These are phyloP conservation scores for Udeniomyces megalosporus DNA, from an alignment of 768 basidiomycete species.

Conservation along the genomic window DNA sequence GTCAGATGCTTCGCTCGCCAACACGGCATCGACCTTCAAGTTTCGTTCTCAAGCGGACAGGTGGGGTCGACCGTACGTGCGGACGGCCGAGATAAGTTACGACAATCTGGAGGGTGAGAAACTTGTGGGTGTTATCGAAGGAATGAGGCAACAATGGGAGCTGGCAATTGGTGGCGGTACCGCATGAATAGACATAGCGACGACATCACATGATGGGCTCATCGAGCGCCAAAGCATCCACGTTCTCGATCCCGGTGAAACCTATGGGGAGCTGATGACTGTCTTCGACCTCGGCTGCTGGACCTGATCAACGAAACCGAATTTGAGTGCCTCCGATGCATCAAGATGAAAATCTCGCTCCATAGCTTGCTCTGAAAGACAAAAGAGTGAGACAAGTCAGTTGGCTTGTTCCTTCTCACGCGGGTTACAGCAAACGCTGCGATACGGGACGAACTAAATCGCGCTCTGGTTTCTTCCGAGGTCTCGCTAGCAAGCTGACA, in stretches of 20 bases:
- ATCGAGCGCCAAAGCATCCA: too few relatives aligned
- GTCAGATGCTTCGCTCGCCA: not conserved
- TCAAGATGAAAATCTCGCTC: constrained; percentile 97
- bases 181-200: too few relatives aligned
- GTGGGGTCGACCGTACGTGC: constrained; percentile 10
- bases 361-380: constrained; percentile 55
- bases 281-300: too few relatives aligned
- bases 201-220: too few relatives aligned
- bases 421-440: not conserved
- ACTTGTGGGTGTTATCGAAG: constrained; percentile 17
- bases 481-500: constrained; percentile 54
- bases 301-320: constrained; percentile 65
- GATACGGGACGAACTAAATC: constrained; percentile 43
- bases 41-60: constrained; percentile 13
- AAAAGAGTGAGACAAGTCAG: not conserved
- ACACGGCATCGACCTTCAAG: not conserved
- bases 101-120: constrained; percentile 26
- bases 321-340: constrained; percentile 76
- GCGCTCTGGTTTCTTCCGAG: constrained; percentile 45
- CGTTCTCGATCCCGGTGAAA: too few relatives aligned
- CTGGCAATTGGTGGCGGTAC: constrained; percentile 7
- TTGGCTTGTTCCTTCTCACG: too few relatives aligned
- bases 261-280: too few relatives aligned
- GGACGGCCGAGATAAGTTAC: constrained; percentile 19
- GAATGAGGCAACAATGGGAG: constrained; percentile 9